phyloP scores from a whole-genome alignment of 495 filamentous ascomycete genomes.

The Annulohypoxylon maeteangense region DNA sequence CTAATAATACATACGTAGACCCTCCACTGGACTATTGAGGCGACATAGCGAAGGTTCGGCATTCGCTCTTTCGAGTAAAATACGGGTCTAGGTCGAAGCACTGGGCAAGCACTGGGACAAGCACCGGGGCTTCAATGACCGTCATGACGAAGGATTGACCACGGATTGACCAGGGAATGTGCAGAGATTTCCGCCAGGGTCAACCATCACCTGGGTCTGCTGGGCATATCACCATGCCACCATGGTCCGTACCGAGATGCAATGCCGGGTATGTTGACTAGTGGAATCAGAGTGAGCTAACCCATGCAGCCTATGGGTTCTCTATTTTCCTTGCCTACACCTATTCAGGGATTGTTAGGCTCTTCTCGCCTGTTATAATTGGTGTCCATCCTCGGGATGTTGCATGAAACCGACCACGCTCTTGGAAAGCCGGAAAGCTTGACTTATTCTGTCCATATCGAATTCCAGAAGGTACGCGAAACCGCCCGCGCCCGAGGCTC shows the following conservation, averaged over 20 bases:
- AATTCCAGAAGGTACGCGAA: conserved; percentile 37
- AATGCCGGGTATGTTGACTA: conserved; percentile 1
- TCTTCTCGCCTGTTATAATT: conserved; percentile 3
- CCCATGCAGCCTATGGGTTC: not conserved
- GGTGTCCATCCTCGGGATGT: conserved; percentile 22
- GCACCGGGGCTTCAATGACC: conserved; percentile 29
- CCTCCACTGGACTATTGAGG: conserved; percentile 13
- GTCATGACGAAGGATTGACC: conserved; percentile 39
- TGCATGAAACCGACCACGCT: conserved; percentile 54
- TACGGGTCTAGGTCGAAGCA: conserved; percentile 26
- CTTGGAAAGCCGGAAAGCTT: conserved; percentile 53
- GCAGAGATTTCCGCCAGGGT: conserved; percentile 23
- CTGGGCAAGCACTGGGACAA: conserved; percentile 17
- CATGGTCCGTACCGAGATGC: conserved; percentile 18
- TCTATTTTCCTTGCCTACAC: not conserved
- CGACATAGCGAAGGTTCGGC: conserved; percentile 34
- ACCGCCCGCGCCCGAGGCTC: conserved; percentile 4
- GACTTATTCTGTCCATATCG: conserved; percentile 40
- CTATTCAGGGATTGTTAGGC: not conserved
- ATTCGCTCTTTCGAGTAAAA: conserved; percentile 37
- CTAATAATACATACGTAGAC: conserved; percentile 1
- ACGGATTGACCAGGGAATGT: conserved; percentile 15
- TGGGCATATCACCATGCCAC: not conserved
- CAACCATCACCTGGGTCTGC: not conserved
- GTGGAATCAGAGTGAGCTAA: not conserved